phyloP scores from a whole-genome alignment of 2,329 filamentous ascomycete species.

The Zymoseptoria tritici region DNA sequence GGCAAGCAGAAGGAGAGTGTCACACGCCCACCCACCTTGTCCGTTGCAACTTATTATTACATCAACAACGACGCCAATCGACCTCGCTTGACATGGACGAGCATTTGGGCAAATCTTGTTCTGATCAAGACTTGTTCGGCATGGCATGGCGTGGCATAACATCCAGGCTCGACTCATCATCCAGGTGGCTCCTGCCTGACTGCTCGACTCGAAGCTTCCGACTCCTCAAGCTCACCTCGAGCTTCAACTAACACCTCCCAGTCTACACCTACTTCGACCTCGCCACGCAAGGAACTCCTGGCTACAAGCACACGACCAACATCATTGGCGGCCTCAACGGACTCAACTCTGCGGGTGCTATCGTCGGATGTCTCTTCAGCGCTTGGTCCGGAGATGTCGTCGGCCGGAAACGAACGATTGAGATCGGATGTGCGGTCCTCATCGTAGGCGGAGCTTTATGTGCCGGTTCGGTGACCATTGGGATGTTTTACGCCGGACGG shows the following conservation, averaged over 20 bases:
- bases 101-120: too few species aligned
- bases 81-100: too few species aligned
- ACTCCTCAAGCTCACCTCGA: too few species aligned
- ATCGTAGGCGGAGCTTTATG: constrained; percentile 37
- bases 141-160: too few species aligned
- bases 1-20: neutral
- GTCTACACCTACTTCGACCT: constrained; percentile 38
- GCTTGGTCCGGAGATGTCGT: constrained; percentile 35
- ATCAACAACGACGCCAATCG: too few species aligned
- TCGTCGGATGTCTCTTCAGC: constrained; percentile 32
- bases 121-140: too few species aligned
- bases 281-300: constrained; percentile 31
- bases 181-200: too few species aligned
- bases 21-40: too few species aligned
- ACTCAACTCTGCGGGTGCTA: constrained; percentile 38
- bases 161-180: too few species aligned
- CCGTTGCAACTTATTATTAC: too few species aligned
- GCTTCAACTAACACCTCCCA: neutral
- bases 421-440: constrained; percentile 31
- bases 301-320: constrained; percentile 36
- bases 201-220: too few species aligned
- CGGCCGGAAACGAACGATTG: constrained; percentile 34
- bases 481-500: constrained; percentile 36
- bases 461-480: constrained; percentile 31
- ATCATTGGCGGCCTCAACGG: constrained; percentile 42